Base-by-base conservation (phyloP, 495 filamentous ascomycete species). In the Glonium stellatum region DNA sequence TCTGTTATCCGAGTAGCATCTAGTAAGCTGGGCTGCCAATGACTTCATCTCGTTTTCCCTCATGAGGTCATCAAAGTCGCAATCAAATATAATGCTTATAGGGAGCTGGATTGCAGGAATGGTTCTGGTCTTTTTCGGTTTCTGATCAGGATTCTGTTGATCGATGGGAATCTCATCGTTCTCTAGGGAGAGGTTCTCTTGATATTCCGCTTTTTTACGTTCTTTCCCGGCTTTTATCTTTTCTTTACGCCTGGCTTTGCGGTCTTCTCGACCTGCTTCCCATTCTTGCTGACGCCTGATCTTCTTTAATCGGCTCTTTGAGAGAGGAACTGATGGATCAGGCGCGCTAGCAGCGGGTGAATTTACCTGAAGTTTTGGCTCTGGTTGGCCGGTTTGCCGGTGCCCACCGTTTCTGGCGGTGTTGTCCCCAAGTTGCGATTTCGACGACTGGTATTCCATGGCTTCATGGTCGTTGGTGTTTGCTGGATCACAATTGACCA, bases 51-150 rank as follows among this genome's bases (percentile, higher is more conserved):
- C 95, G 55, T 86, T 83, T 0, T 87, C 83, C 27, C 75, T 77
- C 93, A 99, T 99, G 66, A 92, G 76, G 11, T 87, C 80, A 63
- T 99, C 90, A 63, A 92, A 99, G 61, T 87, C 84, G 71, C 95
- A 97, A 71, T 99, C 93, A 63, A 99, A 72, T 39, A 99, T 75
- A 63, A 97, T 67, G 0, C 89, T 80, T 6, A 97, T 72, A 1
- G 92, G 92, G 6, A 91, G 74, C 61, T 80, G 75, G 44, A 75
- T 71, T 25, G 76, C 74, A 70, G 37, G 64, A 62, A 62, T 13
- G 69, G 67, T 67, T 58, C 39, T 2, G 39, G 39, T 13, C 39
- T 18, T 44, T 31, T 31, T 31, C 27, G 27, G 6, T 31, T 6
- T 31, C 27, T 31, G 27, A 31, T 68, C 73, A 57, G 70, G 73